A percentile compares a stretch with the other conserved stretches of the same genome.
These are phyloP conservation scores for Gracilaria vermiculophylla DNA, from an alignment of 23 red algal genomes.

Conservation along the genomic window DNA sequence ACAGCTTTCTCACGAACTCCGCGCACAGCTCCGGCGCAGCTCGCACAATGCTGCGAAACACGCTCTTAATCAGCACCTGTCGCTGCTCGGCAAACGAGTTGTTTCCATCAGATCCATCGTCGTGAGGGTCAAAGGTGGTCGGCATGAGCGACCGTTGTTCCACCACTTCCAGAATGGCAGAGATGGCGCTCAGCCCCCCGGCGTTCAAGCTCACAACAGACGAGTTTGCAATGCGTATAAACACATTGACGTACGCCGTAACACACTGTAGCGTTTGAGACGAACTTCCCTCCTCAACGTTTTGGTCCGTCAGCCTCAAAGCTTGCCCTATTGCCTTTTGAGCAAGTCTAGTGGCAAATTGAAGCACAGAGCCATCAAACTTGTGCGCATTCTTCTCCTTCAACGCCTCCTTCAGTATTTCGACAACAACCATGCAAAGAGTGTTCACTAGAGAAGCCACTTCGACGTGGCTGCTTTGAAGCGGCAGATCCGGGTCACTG, in stretches of 20 bases:
- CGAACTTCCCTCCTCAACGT: constrained; percentile 38
- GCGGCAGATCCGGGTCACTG: constrained; percentile 46
- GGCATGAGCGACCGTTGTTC: constrained; percentile 40
- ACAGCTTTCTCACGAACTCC: constrained; percentile 22
- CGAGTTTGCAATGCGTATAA: constrained; percentile 20
- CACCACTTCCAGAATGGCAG: constrained; percentile 35
- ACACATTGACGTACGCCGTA: constrained; percentile 58
- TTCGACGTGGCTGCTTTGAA: constrained; percentile 63
- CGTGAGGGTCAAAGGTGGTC: constrained; percentile 32
- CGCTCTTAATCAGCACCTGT: constrained; percentile 38
- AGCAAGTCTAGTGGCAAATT: constrained; percentile 4
- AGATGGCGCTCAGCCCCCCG: background rate
- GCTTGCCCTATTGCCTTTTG: constrained; percentile 7
- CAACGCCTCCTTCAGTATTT: constrained; percentile 50
- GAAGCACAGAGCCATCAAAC: background rate
- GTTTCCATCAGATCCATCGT: constrained; percentile 29
- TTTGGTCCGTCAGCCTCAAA: constrained; percentile 24
- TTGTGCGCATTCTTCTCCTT: constrained; percentile 30
- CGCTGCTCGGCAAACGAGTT: constrained; percentile 32
- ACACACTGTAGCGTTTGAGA: constrained; percentile 55
- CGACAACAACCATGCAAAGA: constrained; percentile 61
- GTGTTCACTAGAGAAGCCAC: constrained; percentile 79
- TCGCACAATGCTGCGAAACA: constrained; percentile 49
- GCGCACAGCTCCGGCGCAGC: constrained; percentile 30
- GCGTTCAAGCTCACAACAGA: background rate